Base-by-base conservation (phyloP, 805 yeast species). In the Cyberlindnera meyerae region DNA sequence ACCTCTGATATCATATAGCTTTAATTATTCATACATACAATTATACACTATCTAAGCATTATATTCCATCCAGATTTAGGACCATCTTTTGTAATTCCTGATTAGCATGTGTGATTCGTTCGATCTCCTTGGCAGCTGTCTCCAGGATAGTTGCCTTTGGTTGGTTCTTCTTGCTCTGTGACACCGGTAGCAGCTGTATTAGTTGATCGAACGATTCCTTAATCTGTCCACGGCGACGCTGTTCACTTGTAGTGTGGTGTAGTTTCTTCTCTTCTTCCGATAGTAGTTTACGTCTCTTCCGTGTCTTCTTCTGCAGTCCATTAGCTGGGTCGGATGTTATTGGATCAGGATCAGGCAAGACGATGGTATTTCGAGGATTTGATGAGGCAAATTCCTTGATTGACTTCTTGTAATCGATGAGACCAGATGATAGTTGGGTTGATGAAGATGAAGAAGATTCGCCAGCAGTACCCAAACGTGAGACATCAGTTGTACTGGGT, bases 191-290 rank as follows among this genome's bases (percentile, higher is more conserved):
- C 8, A 52, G 26, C 2, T 30, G 33, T 2, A 49, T 40, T 18
- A 55, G 27, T 8, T 40, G 33, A 14, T 46, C 52, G 28, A 52
- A 51, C 2, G 56, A 45, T 2, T 47, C 50, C 27, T 55, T 55
- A 15, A 55, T 53, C 28, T 44, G 18, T 2, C 40, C 43, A 21
- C 59, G 33, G 26, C 59, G 40, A 31, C 44, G 42, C 29, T 53
- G 52, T 29, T 55, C 59, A 42, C 57, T 52, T 8, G 51, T 43
- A 1, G 43, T 49, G 24, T 55, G 59, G 24, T 52, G 54, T 7
- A 29, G 15, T 27, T 53, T 53, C 37, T 55, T 55, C 27, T 55
- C 48, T 8, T 52, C 56, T 12, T 52, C 57, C 1, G 54, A 41
- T 1, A 55, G 37, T 2, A 45, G 25, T 20, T 45, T 49, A 14